A percentile compares a stretch with the other conserved stretches of the same genome.
Evolutionary conservation across 331 rosid genomes (phyloP).

Genomic region (Phaseolus coccineus): DNA sequence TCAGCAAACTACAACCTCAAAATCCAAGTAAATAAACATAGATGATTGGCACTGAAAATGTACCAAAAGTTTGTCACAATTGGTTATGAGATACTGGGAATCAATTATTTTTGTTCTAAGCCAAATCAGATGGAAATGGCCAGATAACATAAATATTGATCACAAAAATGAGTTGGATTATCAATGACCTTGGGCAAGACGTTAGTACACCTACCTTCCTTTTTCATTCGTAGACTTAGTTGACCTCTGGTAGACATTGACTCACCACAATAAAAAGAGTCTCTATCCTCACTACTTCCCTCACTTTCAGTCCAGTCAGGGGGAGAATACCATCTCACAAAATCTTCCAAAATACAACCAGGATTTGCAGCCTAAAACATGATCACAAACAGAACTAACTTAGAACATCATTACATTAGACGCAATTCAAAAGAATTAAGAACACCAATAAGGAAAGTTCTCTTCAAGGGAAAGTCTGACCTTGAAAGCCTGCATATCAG

Average conservation of each 20-base stretch:
- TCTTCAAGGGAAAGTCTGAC: slow-evolving; percentile 53
- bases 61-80: slow-evolving; percentile 7
- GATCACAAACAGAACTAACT: slow-evolving; percentile 47
- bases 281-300: slow-evolving; percentile 52
- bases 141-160: neutral
- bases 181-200: slow-evolving; percentile 13
- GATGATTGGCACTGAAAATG: neutral
- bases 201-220: slow-evolving; percentile 86
- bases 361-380: slow-evolving; percentile 94
- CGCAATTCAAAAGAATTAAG: slow-evolving; percentile 40
- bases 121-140: neutral
- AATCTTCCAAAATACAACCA: slow-evolving; percentile 97
- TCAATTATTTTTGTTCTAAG: neutral
- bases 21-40: slow-evolving; percentile 4
- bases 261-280: slow-evolving; percentile 51
- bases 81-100: slow-evolving; percentile 17
- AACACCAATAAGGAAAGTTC: slow-evolving; percentile 37
- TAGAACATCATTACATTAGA: slow-evolving; percentile 5
- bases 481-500: slow-evolving; percentile 99
- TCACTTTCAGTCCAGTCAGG: slow-evolving; percentile 94
- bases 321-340: slow-evolving; percentile 99
- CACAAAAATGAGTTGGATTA: slow-evolving; percentile 10
- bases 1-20: neutral
- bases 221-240: slow-evolving; percentile 90
- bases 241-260: slow-evolving; percentile 67